A percentile compares a stretch with the other conserved stretches of the same genome.
phyloP scores from a whole-genome alignment of 2,329 filamentous ascomycete species.

The Hypomyces perniciosus region DNA sequence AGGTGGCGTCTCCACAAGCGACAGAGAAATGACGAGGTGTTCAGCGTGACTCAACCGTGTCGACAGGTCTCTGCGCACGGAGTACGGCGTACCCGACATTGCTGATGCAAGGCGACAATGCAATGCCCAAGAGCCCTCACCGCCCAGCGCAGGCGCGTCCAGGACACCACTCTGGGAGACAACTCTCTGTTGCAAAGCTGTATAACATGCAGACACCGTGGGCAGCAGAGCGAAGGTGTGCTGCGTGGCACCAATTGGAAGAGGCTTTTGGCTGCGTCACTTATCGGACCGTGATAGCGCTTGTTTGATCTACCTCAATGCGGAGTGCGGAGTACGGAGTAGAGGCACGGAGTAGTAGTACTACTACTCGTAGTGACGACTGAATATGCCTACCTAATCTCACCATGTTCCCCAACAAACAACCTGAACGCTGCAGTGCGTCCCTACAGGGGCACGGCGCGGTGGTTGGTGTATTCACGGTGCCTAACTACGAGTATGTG shows the following conservation, averaged over 20 bases:
- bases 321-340: no score
- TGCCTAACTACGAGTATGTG: no score
- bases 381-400: no score
- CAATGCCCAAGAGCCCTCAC: neutral
- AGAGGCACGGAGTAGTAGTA: no score
- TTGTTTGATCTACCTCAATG: neutral
- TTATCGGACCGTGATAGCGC: neutral
- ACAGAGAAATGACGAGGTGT: conserved; percentile 16
- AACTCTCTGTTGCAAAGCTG: no score
- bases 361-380: no score
- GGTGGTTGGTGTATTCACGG: no score
- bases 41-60: conserved; percentile 17
- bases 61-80: neutral
- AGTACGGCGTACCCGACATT: neutral
- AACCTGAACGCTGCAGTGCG: no score
- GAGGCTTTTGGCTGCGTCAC: neutral
- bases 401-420: no score
- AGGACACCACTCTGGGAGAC: neutral
- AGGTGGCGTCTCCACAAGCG: conserved; percentile 16
- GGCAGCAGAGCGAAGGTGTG: conserved; percentile 3
- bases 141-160: neutral
- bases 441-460: no score
- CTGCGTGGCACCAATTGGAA: conserved; percentile 14
- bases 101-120: neutral
- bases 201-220: no score